phyloP scores from a whole-genome alignment of 208 protist genomes.

The Angomonas ambiguus region DNA sequence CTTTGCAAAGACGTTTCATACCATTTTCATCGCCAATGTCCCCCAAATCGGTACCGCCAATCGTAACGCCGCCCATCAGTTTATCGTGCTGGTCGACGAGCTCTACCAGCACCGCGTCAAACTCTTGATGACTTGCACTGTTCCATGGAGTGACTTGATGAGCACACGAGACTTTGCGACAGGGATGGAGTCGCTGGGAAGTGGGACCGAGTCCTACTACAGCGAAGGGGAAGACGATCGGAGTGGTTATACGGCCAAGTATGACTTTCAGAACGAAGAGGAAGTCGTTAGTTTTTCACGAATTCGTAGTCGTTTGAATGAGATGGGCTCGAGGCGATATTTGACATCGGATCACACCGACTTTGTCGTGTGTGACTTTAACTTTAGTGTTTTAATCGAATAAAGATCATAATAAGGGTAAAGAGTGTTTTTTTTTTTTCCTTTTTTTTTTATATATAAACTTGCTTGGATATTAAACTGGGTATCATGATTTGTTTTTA shows the following conservation, averaged over 20 bases:
- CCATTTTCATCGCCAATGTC: constrained; percentile 75
- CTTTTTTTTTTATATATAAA: neutral
- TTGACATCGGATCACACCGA: constrained; percentile 58
- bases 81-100: constrained; percentile 84
- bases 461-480: too few relatives aligned
- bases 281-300: constrained; percentile 73
- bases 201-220: constrained; percentile 32
- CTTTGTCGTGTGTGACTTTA: constrained; percentile 70
- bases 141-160: constrained; percentile 66
- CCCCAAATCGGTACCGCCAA: constrained; percentile 57
- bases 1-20: constrained; percentile 69
- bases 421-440: constrained; percentile 12
- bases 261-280: constrained; percentile 71
- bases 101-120: constrained; percentile 90
- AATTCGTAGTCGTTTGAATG: constrained; percentile 64
- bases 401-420: neutral
- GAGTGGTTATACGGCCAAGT: constrained; percentile 49
- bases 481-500: too few relatives aligned
- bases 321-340: constrained; percentile 75
- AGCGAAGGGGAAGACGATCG: constrained; percentile 81
- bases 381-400: constrained; percentile 44
- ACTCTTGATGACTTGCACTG: constrained; percentile 68
- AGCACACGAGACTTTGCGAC: constrained; percentile 10
- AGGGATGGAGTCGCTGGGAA: constrained; percentile 6
- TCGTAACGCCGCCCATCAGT: constrained; percentile 74